A percentile compares a stretch with the other conserved stretches of the same genome.
Evolutionary conservation across 1,284 basidiomycete species (phyloP).

Genomic region (Naganishia liquefaciens): DNA sequence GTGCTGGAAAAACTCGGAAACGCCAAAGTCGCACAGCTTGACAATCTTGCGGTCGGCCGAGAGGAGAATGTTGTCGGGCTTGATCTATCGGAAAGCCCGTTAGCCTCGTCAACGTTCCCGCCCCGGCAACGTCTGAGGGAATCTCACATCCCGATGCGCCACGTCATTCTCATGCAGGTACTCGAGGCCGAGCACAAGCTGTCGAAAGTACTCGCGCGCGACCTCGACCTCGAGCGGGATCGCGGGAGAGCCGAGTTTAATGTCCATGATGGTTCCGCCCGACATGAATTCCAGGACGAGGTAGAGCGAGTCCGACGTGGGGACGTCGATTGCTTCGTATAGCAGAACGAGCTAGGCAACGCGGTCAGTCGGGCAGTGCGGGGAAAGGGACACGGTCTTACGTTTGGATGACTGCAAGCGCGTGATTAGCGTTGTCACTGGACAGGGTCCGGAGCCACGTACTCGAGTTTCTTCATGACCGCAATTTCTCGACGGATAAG

Average conservation of each 20-base stretch:
- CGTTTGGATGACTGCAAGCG: slow-evolving; percentile 50
- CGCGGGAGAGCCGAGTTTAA: slow-evolving; percentile 47
- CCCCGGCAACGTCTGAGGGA: background rate
- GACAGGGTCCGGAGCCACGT: slow-evolving; percentile 32
- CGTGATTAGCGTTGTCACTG: background rate
- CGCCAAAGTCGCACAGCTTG: slow-evolving; percentile 63
- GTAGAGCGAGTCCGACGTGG: slow-evolving; percentile 57
- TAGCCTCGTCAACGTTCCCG: background rate
- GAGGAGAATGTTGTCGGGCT: slow-evolving; percentile 60
- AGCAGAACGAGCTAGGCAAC: slow-evolving; percentile 57
- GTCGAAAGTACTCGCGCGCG: slow-evolving; percentile 57
- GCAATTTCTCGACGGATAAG: slow-evolving; percentile 54
- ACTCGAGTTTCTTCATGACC: slow-evolving; percentile 57
- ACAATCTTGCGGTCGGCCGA: slow-evolving; percentile 55
- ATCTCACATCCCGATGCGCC: slow-evolving; percentile 55
- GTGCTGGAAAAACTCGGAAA: slow-evolving; percentile 59
- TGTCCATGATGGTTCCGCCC: slow-evolving; percentile 58
- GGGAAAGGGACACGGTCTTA: slow-evolving; percentile 33
- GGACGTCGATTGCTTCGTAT: slow-evolving; percentile 61
- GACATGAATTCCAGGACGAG: slow-evolving; percentile 59
- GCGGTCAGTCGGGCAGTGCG: slow-evolving; percentile 34
- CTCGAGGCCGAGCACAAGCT: slow-evolving; percentile 58
- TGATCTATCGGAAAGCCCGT: slow-evolving; percentile 47
- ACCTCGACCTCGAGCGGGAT: slow-evolving; percentile 46
- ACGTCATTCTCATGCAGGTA: slow-evolving; percentile 61